Conservation (phyloP, 495 filamentous ascomycete species). For the Aspergillus leporis region DNA sequence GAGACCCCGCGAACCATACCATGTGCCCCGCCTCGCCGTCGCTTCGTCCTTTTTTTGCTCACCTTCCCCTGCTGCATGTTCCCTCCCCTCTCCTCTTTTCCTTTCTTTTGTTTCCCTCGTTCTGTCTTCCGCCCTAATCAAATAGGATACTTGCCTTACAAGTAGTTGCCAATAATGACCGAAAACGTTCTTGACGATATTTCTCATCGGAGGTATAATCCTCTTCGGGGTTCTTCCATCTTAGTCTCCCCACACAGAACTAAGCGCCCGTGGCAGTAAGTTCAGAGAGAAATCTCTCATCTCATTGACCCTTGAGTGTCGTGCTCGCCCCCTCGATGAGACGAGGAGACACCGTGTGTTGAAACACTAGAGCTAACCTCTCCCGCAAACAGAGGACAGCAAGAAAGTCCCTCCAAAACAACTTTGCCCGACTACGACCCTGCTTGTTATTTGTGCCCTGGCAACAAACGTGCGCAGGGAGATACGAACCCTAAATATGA, state of each 20-base stretch:
- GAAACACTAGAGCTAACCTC: not conserved
- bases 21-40: slow-evolving; percentile 6
- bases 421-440: slow-evolving; percentile 80
- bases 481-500: slow-evolving; percentile 85
- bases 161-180: slow-evolving; percentile 41
- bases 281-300: slow-evolving; percentile 18
- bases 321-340: not conserved
- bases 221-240: slow-evolving; percentile 83
- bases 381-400: slow-evolving; percentile 67
- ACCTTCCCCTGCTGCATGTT: slow-evolving; percentile 4
- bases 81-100: not conserved
- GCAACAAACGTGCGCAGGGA: slow-evolving; percentile 89
- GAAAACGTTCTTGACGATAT: slow-evolving; percentile 89
- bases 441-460: slow-evolving; percentile 93
- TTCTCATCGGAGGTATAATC: slow-evolving; percentile 93
- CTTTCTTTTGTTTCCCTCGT: not conserved
- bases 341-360: not conserved
- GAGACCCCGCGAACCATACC: slow-evolving; percentile 22
- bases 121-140: slow-evolving; percentile 7
- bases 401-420: slow-evolving; percentile 78
- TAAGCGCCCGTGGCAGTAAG: slow-evolving; percentile 98
- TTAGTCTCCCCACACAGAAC: slow-evolving; percentile 94
- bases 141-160: not conserved
- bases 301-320: not conserved
- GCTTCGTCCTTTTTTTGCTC: not conserved